Base-by-base conservation (phyloP, 164 flowering plant genomes). In the Amborella trichopoda region DNA sequence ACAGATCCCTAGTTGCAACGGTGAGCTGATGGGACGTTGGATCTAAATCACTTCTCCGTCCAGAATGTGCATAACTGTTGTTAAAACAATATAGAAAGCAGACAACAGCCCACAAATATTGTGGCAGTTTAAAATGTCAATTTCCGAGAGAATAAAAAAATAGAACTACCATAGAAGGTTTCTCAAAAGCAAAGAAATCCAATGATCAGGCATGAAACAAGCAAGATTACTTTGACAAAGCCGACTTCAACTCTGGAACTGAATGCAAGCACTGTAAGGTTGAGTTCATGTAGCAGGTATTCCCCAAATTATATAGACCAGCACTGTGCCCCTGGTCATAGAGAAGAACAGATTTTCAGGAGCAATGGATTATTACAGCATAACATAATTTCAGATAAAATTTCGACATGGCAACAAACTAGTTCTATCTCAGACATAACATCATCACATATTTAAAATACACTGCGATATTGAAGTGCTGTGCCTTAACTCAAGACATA, bases 241-340 rank as follows among this genome's bases (percentile, higher is more conserved):
- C 96, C 34, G 96, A 78, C 63, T 87, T 91, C 74, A 91, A 65
- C 69, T 91, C 99, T 38, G 95, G 96, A 58, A 87, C 99, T 19
- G 95, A 84, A 71, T 87, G 96, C 69, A 91, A 59, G 58, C 96
- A 91, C 49, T 91, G 99, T 13, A 87, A 20, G 2, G 99, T 91
- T 23, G 99, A 91, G 67, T 87, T 91, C 99, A 91, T 91, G 70
- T 91, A 91, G 67, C 99, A 91, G 33, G 96, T 91, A 59, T 91
- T 84, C 53, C 96, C 99, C 54, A 91, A 60, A 66, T 91, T 91
- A 47, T 66, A 69, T 23, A 91, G 53, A 49, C 96, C 99, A 53
- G 99, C 89, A 56, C 80, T 75, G 54, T 87, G 85, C 63, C 96
- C 99, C 99, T 91, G 63, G 28, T 48, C 67, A 44, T 26, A 23